These are phyloP conservation scores for Cystoderma amianthinum DNA, from an alignment of 768 basidiomycete genomes.

Conservation along the genomic window DNA sequence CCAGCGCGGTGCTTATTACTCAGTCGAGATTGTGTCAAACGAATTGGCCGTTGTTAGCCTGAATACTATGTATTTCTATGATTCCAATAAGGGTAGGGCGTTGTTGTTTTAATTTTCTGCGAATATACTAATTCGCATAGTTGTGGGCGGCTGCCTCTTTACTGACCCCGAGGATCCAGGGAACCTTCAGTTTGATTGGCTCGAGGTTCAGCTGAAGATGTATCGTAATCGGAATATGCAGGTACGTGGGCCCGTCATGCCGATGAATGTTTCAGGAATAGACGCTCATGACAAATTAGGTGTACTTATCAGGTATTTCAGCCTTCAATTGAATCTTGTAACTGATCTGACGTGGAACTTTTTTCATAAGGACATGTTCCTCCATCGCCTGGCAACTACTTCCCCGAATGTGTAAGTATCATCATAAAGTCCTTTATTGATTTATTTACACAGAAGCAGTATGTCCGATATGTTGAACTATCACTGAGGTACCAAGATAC, in stretches of 20 bases:
- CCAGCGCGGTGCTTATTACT: conserved; percentile 81
- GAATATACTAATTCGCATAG: no score
- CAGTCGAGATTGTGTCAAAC: conserved; percentile 73
- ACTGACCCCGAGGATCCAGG: conserved; percentile 72
- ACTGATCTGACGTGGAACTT: neutral
- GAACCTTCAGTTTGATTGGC: conserved; percentile 84
- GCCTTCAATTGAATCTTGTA: conserved; percentile 14
- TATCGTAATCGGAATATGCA: conserved; percentile 71
- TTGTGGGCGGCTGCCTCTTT: conserved; percentile 68
- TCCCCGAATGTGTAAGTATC: conserved; percentile 72
- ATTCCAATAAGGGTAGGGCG: conserved; percentile 81
- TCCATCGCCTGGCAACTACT: conserved; percentile 74
- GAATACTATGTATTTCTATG: conserved; percentile 90
- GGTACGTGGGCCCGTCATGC: conserved; percentile 29
- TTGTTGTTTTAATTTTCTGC: no score
- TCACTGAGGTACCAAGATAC: conserved; percentile 83
- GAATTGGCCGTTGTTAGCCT: conserved; percentile 74
- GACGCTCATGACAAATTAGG: conserved; percentile 14
- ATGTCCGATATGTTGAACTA: conserved; percentile 65
- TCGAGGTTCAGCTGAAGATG: conserved; percentile 72
- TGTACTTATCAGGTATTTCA: conserved; percentile 36
- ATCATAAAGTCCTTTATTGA: no score
- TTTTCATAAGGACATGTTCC: conserved; percentile 72
- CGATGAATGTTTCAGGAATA: neutral
- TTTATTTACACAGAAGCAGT: no score